These are phyloP conservation scores for Diaporthe helianthi DNA, from an alignment of 2,329 filamentous ascomycete species.

Conservation along the genomic window DNA sequence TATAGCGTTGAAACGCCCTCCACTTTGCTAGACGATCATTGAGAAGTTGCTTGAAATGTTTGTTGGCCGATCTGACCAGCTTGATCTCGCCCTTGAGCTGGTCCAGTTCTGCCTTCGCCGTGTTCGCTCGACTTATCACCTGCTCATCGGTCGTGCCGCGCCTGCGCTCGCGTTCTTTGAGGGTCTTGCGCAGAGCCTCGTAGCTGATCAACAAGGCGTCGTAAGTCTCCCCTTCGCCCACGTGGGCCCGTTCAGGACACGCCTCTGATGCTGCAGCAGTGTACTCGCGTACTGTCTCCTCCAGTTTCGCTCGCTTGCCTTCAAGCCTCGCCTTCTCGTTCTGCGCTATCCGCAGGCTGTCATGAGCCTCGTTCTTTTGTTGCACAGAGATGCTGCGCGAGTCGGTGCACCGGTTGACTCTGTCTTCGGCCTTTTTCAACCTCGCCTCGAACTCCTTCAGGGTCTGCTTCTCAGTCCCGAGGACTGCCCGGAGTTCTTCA, in stretches of 20 bases:
- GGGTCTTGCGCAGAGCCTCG: slow-evolving; percentile 56
- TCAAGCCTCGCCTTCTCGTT: slow-evolving; percentile 54
- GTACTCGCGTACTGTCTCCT: slow-evolving; percentile 59
- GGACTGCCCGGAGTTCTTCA: slow-evolving; percentile 49
- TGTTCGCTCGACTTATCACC: slow-evolving; percentile 59
- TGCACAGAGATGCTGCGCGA: slow-evolving; percentile 60
- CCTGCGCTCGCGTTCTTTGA: slow-evolving; percentile 62
- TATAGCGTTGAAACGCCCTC: slow-evolving; percentile 80
- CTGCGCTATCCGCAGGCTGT: slow-evolving; percentile 56
- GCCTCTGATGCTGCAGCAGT: slow-evolving; percentile 61
- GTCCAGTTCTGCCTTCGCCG: slow-evolving; percentile 49
- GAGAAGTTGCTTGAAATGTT: slow-evolving; percentile 65
- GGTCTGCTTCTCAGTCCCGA: slow-evolving; percentile 43
- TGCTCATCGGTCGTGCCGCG: slow-evolving; percentile 71
- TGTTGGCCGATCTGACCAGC: slow-evolving; percentile 51
- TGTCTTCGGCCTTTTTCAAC: slow-evolving; percentile 63
- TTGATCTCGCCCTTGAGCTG: slow-evolving; percentile 52
- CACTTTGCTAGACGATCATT: slow-evolving; percentile 76
- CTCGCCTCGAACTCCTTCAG: slow-evolving; percentile 51
- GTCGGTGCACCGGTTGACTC: slow-evolving; percentile 55
- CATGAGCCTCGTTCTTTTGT: slow-evolving; percentile 68
- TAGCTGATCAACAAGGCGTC: slow-evolving; percentile 63
- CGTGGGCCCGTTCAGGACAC: slow-evolving; percentile 62
- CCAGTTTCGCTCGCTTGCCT: slow-evolving; percentile 55
- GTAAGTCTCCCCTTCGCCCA: slow-evolving; percentile 70